A percentile compares a stretch with the other conserved stretches of the same genome.
phyloP scores from a whole-genome alignment of 148 eudicot species.

The Polygonum maritimum region DNA sequence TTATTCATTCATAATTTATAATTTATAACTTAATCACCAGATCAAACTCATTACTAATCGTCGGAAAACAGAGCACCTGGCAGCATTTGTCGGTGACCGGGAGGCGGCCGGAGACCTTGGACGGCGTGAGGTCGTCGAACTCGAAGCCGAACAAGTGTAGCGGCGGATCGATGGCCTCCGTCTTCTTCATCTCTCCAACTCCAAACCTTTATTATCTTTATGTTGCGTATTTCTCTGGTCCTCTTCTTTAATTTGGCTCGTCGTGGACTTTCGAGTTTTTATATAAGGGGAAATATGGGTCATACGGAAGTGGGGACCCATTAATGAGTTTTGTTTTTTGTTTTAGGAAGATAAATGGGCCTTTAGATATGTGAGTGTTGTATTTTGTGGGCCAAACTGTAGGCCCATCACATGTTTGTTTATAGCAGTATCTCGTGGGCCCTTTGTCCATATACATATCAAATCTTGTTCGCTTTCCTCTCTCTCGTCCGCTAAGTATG shows the following conservation, averaged over 20 bases:
- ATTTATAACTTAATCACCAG: too few relatives aligned
- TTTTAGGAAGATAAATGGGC: not conserved
- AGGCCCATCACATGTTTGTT: not conserved
- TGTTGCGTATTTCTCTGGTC: not conserved
- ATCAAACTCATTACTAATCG: too few relatives aligned
- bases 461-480: too few relatives aligned
- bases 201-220: not conserved
- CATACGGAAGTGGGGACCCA: not conserved
- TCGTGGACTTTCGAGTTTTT: not conserved
- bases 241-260: not conserved
- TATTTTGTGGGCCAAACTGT: not conserved
- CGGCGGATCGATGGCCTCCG: conserved; percentile 38
- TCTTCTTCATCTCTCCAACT: conserved; percentile 18
- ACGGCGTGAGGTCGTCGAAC: conserved; percentile 38
- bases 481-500: too few relatives aligned
- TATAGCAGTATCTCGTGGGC: too few relatives aligned
- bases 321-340: too few relatives aligned
- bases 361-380: not conserved
- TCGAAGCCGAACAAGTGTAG: conserved; percentile 56
- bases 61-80: conserved; percentile 25
- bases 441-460: too few relatives aligned
- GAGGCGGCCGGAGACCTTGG: conserved; percentile 51
- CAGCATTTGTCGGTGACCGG: conserved; percentile 47
- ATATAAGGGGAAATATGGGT: too few relatives aligned
- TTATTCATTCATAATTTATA: too few relatives aligned